Evolutionary conservation across 257 asterid species (phyloP), one percentile per base, ranked within the genome.

Genomic region (Capsicum pubescens): DNA sequence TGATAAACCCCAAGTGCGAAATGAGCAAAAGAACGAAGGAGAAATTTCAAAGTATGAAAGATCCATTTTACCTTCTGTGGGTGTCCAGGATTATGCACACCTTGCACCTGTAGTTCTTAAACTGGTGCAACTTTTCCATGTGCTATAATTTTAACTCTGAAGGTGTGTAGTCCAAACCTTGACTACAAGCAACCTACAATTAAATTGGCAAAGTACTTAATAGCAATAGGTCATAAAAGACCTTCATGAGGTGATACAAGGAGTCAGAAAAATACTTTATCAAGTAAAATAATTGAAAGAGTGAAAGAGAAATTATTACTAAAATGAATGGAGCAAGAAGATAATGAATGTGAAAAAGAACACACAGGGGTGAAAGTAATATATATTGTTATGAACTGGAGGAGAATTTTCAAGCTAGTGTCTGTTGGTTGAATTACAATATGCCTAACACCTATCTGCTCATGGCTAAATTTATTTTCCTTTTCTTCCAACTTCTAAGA

Each of bases 71-170:
- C 97, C 95, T 90, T 94, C 89, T 94, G 90, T 78, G 91, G 80
- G 82, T 60, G 84, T 54, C 87, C 89, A 80, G 93, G 95, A 81
- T 90, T 87, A 87, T 86, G 82, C 84, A 94, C 87, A 82, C 94
- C 98, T 81, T 92, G 93, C 86, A 92, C 85, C 87, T 76, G 97
- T 32, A 92, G 89, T 86, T 91, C 97, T 84, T 92, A 93, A 54
- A 94, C 93, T 63, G 98, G 92, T 21, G 97, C 95, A 63, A 90
- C 94, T 83, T 83, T 89, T 78, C 94, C 94, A 84, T 56, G 91
- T 56, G 93, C 92, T 83, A 90, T 87, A 86, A 93, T 90, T 90
- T 91, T 95, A 84, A 94, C 88, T 85, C 91, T 92, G 82, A 94
- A 86, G 70, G 97, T 93, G 84, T 89, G 92, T 54, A 93, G 84